phyloP scores from a whole-genome alignment of 768 basidiomycete genomes.

The Calvatia gigantea region DNA sequence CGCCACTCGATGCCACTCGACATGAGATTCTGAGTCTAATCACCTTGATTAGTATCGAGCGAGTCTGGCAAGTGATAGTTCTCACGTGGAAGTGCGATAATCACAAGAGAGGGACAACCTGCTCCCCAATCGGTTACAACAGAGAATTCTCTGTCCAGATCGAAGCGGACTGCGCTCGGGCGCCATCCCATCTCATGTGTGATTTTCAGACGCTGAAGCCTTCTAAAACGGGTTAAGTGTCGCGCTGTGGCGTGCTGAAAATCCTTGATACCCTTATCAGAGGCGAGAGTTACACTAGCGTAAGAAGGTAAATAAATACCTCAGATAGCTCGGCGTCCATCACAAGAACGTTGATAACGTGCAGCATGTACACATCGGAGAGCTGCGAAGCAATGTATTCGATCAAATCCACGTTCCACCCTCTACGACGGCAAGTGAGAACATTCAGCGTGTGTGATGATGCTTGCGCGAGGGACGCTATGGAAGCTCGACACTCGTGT shows the following conservation, averaged over 20 bases:
- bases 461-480: constrained; percentile 27
- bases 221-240: constrained; percentile 27
- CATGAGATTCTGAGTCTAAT: constrained; percentile 20
- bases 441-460: constrained; percentile 30
- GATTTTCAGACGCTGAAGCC: constrained; percentile 28
- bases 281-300: not conserved
- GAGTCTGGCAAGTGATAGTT: not conserved
- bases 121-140: constrained; percentile 35
- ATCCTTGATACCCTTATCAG: constrained; percentile 8
- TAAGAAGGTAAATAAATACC: constrained; percentile 18
- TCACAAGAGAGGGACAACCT: constrained; percentile 30
- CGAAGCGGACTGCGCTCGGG: constrained; percentile 22
- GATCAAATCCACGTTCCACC: constrained; percentile 38
- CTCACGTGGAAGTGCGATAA: constrained; percentile 36
- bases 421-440: constrained; percentile 32
- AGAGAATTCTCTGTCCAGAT: constrained; percentile 31
- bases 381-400: constrained; percentile 29
- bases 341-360: constrained; percentile 33
- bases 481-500: constrained; percentile 25
- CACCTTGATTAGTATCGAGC: not conserved
- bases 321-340: constrained; percentile 27
- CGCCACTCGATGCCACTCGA: constrained; percentile 22
- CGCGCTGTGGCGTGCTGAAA: constrained; percentile 25
- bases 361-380: constrained; percentile 30
- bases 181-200: constrained; percentile 31